phyloP scores from a whole-genome alignment of 2,329 filamentous ascomycete genomes.

The Aspergillus ruber region DNA sequence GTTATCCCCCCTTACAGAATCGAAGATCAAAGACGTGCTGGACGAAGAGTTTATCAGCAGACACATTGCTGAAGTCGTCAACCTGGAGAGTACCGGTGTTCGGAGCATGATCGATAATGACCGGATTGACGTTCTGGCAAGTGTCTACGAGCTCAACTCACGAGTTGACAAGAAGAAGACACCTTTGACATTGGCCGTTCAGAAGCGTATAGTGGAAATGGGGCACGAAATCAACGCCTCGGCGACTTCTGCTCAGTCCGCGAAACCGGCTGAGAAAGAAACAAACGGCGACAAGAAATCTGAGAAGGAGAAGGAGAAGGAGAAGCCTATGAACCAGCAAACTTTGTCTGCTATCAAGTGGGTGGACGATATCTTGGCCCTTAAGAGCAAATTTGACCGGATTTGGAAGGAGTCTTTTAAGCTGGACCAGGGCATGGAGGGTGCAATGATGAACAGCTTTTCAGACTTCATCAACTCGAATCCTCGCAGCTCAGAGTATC shows the following conservation, averaged over 20 bases:
- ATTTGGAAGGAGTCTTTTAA: slow-evolving; percentile 69
- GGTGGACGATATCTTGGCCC: slow-evolving; percentile 80
- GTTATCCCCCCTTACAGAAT: slow-evolving; percentile 63
- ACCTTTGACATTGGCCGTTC: slow-evolving; percentile 63
- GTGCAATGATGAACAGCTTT: slow-evolving; percentile 78
- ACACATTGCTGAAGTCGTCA: slow-evolving; percentile 74
- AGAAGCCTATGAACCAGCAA: slow-evolving; percentile 63
- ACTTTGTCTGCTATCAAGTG: slow-evolving; percentile 86
- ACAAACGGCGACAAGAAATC: slow-evolving; percentile 48
- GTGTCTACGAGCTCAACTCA: slow-evolving; percentile 71
- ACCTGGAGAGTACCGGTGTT: slow-evolving; percentile 77
- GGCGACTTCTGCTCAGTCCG: slow-evolving; percentile 43
- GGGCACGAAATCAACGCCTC: slow-evolving; percentile 75
- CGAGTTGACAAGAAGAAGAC: slow-evolving; percentile 69
- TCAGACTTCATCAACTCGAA: slow-evolving; percentile 93
- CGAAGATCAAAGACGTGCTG: slow-evolving; percentile 68
- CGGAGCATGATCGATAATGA: slow-evolving; percentile 90
- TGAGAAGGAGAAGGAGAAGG: slow-evolving; percentile 36
- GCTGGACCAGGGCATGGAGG: slow-evolving; percentile 70
- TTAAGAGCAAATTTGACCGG: slow-evolving; percentile 85
- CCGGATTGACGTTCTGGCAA: slow-evolving; percentile 66
- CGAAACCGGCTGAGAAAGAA: slow-evolving; percentile 38
- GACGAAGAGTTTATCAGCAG: slow-evolving; percentile 72
- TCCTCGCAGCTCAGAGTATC: slow-evolving; percentile 75
- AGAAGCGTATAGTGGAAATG: slow-evolving; percentile 69